Conservation (phyloP, 805 yeast genomes). For the Hanseniaspora taiwanica region DNA sequence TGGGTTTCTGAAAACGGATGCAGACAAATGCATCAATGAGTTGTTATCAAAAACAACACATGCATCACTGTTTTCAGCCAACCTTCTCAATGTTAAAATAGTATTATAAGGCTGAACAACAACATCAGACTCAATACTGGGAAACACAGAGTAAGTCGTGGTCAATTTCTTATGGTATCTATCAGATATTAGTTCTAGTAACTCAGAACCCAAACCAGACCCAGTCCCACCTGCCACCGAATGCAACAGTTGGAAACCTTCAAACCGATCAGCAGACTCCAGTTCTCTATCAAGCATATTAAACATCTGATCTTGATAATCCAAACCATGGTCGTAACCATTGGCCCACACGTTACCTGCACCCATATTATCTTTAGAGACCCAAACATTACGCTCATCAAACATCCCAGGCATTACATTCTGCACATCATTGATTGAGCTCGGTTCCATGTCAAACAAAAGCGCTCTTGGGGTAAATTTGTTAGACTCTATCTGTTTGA, state of each 20-base stretch:
- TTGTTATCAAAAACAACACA: slow-evolving; percentile 86
- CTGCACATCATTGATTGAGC: slow-evolving; percentile 59
- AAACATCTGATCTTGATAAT: slow-evolving; percentile 55
- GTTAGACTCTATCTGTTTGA: slow-evolving; percentile 58
- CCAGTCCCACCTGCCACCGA: slow-evolving; percentile 99
- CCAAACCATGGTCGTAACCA: slow-evolving; percentile 68
- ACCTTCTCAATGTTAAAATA: slow-evolving; percentile 63
- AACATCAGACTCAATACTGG: slow-evolving; percentile 75
- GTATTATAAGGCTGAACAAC: slow-evolving; percentile 97
- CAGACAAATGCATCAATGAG: slow-evolving; percentile 63
- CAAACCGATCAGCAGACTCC: slow-evolving; percentile 79
- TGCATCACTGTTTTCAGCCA: slow-evolving; percentile 76
- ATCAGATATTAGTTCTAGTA: slow-evolving; percentile 70
- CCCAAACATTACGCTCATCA: slow-evolving; percentile 70
- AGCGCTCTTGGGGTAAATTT: slow-evolving; percentile 83
- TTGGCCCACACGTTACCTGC: slow-evolving; percentile 96
- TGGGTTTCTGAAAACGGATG: slow-evolving; percentile 39
- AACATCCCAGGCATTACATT: slow-evolving; percentile 47
- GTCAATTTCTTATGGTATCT: slow-evolving; percentile 70
- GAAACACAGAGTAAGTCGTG: slow-evolving; percentile 80
- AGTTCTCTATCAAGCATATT: slow-evolving; percentile 82
- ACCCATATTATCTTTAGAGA: slow-evolving; percentile 73
- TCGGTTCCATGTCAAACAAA: slow-evolving; percentile 79
- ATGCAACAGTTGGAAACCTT: slow-evolving; percentile 83
- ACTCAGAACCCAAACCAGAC: slow-evolving; percentile 79